Evolutionary conservation across 257 asterid genomes (phyloP), one percentile per base, ranked within the genome.

Genomic region (Solanum bulbocastanum): DNA sequence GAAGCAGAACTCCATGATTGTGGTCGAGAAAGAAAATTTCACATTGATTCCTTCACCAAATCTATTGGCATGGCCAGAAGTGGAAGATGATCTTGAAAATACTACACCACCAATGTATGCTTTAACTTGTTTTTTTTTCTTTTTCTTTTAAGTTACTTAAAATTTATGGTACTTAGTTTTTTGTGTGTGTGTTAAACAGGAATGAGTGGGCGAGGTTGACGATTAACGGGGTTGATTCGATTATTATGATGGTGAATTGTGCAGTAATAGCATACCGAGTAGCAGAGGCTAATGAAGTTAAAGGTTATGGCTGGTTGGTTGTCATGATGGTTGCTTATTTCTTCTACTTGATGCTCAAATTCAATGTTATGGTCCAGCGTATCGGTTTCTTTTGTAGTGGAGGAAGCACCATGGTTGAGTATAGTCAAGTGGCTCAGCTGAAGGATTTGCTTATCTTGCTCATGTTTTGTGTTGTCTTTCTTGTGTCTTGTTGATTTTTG

Each of bases 261-360:
- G 76, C 7, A 2, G 42, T 72, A 20, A 78, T 90, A 69, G 52
- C 18, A 22, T 23, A 32, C 22, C 85, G 69, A 14, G 83, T 71
- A 14, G 79, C 20, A 3, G 35, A 72, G 68, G 89, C 86, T 25
- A 66, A 87, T 46, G 85, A 66, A 33, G 44, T 71, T 8, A 87
- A 78, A 25, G 86, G 85, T 32, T 86, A 86, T 81, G 85, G 90
- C 89, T 78, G 78, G 78, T 62, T 90, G 88, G 40, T 81, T 13
- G 6, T 87, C 44, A 79, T 79, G 81, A 60, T 91, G 90, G 65
- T 30, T 69, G 90, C 87, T 39, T 90, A 91, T 27, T 84, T 90
- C 10, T 33, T 85, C 36, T 88, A 87, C 83, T 37, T 89, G 90
- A 58, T 58, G 33, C n/a, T 32, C 68, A 90, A 85, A 69, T 44